Evolutionary conservation across 2,329 filamentous ascomycete genomes (phyloP).

Genomic region (Alternaria panax): DNA sequence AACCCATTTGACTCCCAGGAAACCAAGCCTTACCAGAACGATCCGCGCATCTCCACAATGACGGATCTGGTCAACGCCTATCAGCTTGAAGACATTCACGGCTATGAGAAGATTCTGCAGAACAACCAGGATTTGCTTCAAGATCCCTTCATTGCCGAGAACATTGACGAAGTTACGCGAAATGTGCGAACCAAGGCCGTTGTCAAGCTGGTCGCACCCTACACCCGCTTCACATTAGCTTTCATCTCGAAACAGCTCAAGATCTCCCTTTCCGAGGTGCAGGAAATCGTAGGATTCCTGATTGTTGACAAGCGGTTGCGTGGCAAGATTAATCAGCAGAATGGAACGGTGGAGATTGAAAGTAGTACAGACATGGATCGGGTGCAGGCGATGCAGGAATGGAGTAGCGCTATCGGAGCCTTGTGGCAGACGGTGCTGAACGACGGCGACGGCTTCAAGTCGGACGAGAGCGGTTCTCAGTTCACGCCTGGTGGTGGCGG

Average conservation of each 20-base stretch:
- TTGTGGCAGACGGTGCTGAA: constrained; percentile 77
- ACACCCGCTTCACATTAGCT: constrained; percentile 85
- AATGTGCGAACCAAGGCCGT: constrained; percentile 98
- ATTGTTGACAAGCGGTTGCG: constrained; percentile 89
- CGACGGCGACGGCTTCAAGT: constrained; percentile 75
- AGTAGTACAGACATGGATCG: constrained; percentile 77
- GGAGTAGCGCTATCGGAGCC: constrained; percentile 72
- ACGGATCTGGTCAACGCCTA: constrained; percentile 96
- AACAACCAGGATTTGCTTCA: constrained; percentile 87
- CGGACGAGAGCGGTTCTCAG: constrained; percentile 53
- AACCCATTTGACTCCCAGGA: constrained; percentile 99
- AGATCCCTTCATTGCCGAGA: constrained; percentile 96
- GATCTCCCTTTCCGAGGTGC: constrained; percentile 84
- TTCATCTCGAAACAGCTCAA: constrained; percentile 90
- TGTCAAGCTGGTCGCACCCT: constrained; percentile 90
- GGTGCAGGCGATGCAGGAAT: constrained; percentile 73
- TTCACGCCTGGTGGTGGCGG: constrained; percentile 42
- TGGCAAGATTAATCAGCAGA: constrained; percentile 88
- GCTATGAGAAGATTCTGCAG: constrained; percentile 86
- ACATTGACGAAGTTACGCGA: constrained; percentile 97
- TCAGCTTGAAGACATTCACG: constrained; percentile 91
- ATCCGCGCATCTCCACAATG: constrained; percentile 95
- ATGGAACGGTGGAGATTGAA: constrained; percentile 82
- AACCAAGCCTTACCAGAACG: constrained; percentile 96
- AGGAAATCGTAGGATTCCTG: constrained; percentile 93